Base-by-base conservation (phyloP, 2,329 filamentous ascomycete genomes). In the Atkinsonella texensis region DNA sequence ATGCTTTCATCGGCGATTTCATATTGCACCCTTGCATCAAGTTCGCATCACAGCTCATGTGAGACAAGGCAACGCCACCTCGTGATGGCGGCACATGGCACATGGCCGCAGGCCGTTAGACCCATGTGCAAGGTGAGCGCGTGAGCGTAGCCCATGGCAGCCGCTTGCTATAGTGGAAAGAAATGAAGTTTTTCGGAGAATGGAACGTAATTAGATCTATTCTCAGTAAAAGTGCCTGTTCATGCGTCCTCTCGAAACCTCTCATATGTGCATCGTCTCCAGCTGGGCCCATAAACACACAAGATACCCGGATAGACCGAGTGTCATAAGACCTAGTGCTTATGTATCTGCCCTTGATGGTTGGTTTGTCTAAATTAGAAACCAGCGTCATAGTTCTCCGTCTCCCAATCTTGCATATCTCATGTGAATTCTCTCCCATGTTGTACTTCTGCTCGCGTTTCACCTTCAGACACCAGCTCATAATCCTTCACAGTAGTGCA, bases 401-500 rank as follows among this genome's bases (percentile, higher is more conserved):
- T 38, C 15, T 15, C 8, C 12, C 35, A 15, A 38, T 4, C 4
- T 6, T 15, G 35, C 35, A 38, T 17, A 11, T 46, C 23, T 12
- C 43, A 23, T 23, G 43, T 3, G 43, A 28, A 28, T 6, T 28
- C 28, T 28, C 23, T 32, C 1, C 46, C 40, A 17, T 45, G n/a
- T 11, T 48, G 5, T 28, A 28, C 28, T 28, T 28, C 28, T 28
- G 28, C 28, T 28, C 28, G 28, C 28, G 1, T 1, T 28, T 28
- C 28, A 8, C 5, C 28, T 6, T 6, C 28, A 28, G 28, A 28
- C 44, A 20, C 43, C 45, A 23, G 18, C 15, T 53, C 55, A 31
- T 62, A 61, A 12, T 59, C 54, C 13, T 51, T 52, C 20, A 70
- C 56, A 5, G 66, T 65, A 3, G 66, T 68, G 49, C 71, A 67